These are phyloP conservation scores for Saccharomycopsis oosterbeekiorum DNA, from an alignment of 805 yeast species.

Conservation along the genomic window DNA sequence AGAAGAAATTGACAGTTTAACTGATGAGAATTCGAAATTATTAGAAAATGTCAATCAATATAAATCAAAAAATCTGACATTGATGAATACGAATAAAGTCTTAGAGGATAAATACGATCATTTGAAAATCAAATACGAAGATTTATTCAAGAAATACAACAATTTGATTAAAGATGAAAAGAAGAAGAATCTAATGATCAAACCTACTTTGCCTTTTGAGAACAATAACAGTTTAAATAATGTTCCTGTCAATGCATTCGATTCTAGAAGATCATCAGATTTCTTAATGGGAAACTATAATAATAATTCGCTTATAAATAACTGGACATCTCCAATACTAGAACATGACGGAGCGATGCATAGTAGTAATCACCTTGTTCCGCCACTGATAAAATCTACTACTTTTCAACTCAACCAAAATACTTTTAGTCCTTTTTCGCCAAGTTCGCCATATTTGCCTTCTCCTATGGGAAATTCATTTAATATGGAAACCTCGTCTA, in stretches of 20 bases:
- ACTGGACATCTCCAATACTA: background rate
- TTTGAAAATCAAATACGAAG: slow-evolving; percentile 17
- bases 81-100: slow-evolving; percentile 2
- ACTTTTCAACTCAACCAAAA: background rate
- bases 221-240: background rate
- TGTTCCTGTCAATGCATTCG: background rate
- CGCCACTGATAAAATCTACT: background rate
- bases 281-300: background rate
- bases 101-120: slow-evolving; percentile 10
- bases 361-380: background rate
- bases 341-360: background rate
- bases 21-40: slow-evolving; percentile 9
- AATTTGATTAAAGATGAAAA: background rate
- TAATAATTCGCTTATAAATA: background rate
- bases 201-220: background rate
- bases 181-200: background rate
- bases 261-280: background rate
- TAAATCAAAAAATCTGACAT: background rate
- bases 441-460: background rate
- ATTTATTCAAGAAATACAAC: slow-evolving; percentile 13
- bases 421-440: background rate
- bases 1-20: slow-evolving; percentile 12
- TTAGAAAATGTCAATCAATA: background rate
- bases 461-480: slow-evolving; percentile 1
- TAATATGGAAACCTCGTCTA: slow-evolving; percentile 12